A percentile compares a stretch with the other conserved stretches of the same genome.
These are phyloP conservation scores for Clonostachys rosea DNA, from an alignment of 2,329 filamentous ascomycete genomes.

Conservation along the genomic window DNA sequence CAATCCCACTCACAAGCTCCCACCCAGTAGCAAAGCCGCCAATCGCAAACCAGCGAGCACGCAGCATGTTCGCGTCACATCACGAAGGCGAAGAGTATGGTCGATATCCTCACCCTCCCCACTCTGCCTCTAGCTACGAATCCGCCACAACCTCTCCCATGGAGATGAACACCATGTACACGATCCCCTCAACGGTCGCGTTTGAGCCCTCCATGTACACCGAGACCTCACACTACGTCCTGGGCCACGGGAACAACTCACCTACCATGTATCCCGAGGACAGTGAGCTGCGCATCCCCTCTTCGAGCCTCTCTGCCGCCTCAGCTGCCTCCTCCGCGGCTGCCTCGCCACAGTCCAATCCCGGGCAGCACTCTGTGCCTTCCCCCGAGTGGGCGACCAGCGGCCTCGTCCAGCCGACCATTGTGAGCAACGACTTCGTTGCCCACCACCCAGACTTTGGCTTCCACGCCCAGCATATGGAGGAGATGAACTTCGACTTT, in stretches of 20 bases:
- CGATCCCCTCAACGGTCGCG: slow-evolving; percentile 25
- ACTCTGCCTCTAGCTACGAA: slow-evolving; percentile 16
- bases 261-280: slow-evolving; percentile 47
- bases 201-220: slow-evolving; percentile 44
- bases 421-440: slow-evolving; percentile 54
- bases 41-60: no score
- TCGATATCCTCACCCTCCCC: slow-evolving; percentile 41
- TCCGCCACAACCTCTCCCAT: slow-evolving; percentile 29
- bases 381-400: slow-evolving; percentile 52
- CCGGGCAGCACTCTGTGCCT: slow-evolving; percentile 46
- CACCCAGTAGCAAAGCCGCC: no score
- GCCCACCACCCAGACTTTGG: slow-evolving; percentile 49
- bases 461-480: slow-evolving; percentile 41
- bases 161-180: slow-evolving; percentile 38
- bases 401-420: slow-evolving; percentile 52
- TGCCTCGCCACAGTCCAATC: slow-evolving; percentile 61
- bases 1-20: no score
- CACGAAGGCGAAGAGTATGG: slow-evolving; percentile 21
- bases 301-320: slow-evolving; percentile 55
- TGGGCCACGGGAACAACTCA: slow-evolving; percentile 36
- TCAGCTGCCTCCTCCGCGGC: slow-evolving; percentile 62
- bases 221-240: slow-evolving; percentile 37
- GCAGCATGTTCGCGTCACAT: no score
- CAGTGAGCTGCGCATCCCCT: slow-evolving; percentile 41
- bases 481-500: slow-evolving; percentile 47